These are phyloP conservation scores for Takashimella koratensis DNA, from an alignment of 1,284 basidiomycete species.

Conservation along the genomic window DNA sequence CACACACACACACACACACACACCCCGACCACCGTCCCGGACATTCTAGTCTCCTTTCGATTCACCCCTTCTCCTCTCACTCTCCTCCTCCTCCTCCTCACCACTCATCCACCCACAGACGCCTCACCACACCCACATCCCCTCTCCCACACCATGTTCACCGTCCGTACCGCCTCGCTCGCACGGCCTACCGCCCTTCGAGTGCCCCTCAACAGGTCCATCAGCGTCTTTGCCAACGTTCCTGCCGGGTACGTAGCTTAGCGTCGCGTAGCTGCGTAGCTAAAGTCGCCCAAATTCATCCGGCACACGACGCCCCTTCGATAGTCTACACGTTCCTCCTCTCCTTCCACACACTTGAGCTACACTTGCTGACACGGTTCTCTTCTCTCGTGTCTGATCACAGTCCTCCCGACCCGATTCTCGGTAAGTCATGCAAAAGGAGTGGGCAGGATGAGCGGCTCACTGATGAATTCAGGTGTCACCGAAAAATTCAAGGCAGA, in stretches of 20 bases:
- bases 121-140: background rate
- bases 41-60: too few relatives aligned
- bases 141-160: conserved; percentile 10
- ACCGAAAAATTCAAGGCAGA: conserved; percentile 68
- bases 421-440: conserved; percentile 20
- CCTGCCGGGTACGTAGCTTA: conserved; percentile 13
- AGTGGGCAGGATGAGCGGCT: too few relatives aligned
- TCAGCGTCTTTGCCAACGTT: conserved; percentile 19
- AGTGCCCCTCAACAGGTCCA: conserved; percentile 12
- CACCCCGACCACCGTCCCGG: too few relatives aligned
- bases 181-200: conserved; percentile 12
- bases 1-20: background rate
- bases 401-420: conserved; percentile 34
- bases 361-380: too few relatives aligned
- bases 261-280: background rate
- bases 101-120: background rate
- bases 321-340: background rate
- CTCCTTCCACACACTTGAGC: background rate
- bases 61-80: too few relatives aligned
- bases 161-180: conserved; percentile 10
- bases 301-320: background rate
- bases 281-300: background rate
- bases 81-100: too few relatives aligned
- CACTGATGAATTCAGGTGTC: conserved; percentile 32
- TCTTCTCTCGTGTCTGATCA: too few relatives aligned